Base-by-base conservation (phyloP, 495 filamentous ascomycete genomes). In the Hypoxylon fuscum region DNA sequence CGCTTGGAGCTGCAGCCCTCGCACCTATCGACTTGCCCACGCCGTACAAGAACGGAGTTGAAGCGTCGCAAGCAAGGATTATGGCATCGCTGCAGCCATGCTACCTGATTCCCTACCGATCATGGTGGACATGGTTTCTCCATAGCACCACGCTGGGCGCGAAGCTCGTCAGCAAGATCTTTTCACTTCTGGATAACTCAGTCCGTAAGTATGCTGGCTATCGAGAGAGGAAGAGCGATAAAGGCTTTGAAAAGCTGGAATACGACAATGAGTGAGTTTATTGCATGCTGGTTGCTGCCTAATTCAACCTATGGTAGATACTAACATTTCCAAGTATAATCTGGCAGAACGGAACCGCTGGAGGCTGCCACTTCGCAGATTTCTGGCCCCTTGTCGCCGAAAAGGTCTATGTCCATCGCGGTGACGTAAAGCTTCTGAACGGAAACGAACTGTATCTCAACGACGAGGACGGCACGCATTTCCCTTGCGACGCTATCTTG, bases 371-470 rank as follows among this genome's bases (percentile, higher is more conserved):
- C 21, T 68, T 70, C 20, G 51, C 43, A 8, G 74, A 80, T 49
- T 80, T 78, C 55, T 80, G 65, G 62, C 68, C 74, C 38, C 64
- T 66, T n/a, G 50, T 80, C 14, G 72, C 76, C 2, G 58, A 66
- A 25, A 74, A 77, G 41, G 77, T 76, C n/a, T 56, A 71, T 8
- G 58, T 81, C 15, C 70, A 73, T 38, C 61, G 68, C 14, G 62
- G 53, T 41, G 73, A 77, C 37, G 64, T 77, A 40, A 42, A 49
- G 21, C 12, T 42, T 15, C 47, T 77, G 8, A 32, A 42, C 2
- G 52, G 58, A 14, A 21, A 70, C 20, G 23, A 32, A 9, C 31
- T 78, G 1, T 37, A 27, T 18, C 62, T 38, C 11, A 15, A 38
- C 77, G 25, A 54, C 41, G 40, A 56, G 22, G 55, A 67, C 49